Conservation (phyloP, 2,329 filamentous ascomycete species). For the Phialophora tarda region DNA sequence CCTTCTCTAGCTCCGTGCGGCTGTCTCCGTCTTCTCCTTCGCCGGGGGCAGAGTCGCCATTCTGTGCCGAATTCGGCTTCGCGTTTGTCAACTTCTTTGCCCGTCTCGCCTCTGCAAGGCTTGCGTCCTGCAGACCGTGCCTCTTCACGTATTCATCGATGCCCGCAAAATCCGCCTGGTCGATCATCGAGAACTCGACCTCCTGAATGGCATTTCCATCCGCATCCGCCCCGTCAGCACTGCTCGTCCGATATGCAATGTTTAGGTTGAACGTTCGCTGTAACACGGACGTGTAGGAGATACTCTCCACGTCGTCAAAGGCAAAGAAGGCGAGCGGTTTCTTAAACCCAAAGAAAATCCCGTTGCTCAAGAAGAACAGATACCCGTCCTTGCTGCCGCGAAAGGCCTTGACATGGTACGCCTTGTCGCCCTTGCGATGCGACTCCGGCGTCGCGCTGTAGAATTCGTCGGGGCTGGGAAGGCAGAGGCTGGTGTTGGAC, state of each 20-base stretch:
- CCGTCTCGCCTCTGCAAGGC: constrained; percentile 63
- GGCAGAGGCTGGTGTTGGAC: constrained; percentile 55
- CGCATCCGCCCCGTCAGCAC: constrained; percentile 23
- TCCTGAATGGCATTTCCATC: constrained; percentile 56
- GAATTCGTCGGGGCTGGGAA: constrained; percentile 63
- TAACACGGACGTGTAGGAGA: constrained; percentile 68
- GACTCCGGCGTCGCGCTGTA: constrained; percentile 64
- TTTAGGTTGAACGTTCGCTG: constrained; percentile 71
- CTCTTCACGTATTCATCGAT: constrained; percentile 68
- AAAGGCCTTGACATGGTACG: constrained; percentile 68
- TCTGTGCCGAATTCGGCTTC: neutral
- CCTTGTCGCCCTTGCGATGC: constrained; percentile 67
- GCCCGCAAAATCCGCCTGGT: constrained; percentile 66
- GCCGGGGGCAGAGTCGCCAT: constrained; percentile 30
- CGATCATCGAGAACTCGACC: constrained; percentile 69
- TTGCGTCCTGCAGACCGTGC: constrained; percentile 67
- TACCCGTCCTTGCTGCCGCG: constrained; percentile 70
- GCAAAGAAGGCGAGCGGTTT: constrained; percentile 68
- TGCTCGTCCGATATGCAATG: constrained; percentile 49
- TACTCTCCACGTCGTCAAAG: constrained; percentile 63
- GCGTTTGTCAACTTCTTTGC: constrained; percentile 59
- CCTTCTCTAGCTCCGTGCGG: constrained; percentile 63
- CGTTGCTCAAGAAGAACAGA: constrained; percentile 66
- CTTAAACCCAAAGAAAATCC: constrained; percentile 69
- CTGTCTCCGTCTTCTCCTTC: constrained; percentile 50